Evolutionary conservation across 2,329 filamentous ascomycete species (phyloP), one percentile per base, ranked within the genome.

Genomic region (Hymenoscyphus fraxineus): DNA sequence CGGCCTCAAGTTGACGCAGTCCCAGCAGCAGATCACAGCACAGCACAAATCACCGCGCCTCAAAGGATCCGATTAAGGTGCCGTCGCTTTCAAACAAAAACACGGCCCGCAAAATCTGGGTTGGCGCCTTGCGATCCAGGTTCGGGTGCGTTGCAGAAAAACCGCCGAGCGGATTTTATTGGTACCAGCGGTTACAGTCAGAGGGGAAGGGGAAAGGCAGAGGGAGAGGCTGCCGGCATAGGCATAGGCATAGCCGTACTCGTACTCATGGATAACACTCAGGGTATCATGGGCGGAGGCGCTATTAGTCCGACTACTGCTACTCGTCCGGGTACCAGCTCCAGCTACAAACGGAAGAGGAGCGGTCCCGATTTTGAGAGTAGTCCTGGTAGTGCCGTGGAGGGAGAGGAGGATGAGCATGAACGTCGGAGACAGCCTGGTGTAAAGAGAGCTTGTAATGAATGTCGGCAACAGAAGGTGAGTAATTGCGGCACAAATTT

Each of bases 371-470:
- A 76, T 32, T 77, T 84, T 66, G 86, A 88, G 65, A 88, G 85
- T 74, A 88, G 85, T 68, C 85, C 86, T 3, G 85, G 82, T 32
- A 88, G 84, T 67, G 73, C 66, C 72, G 79, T 81, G 59, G 82
- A 81, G 64, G 83, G 83, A 64, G 81, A 86, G 64, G 85, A 87
- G 65, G 81, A 86, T 63, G 76, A 80, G 59, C 78, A 80, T 59
- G 81, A 84, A 61, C 77, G 80, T 58, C 86, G 86, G 76, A 82
- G 86, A 66, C 85, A 88, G 69, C 87, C 87, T 32, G 87, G 87
- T 62, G 87, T 89, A 59, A 92, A 94, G 80, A 83, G 91, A 72
- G 91, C 91, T 6, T 94, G 91, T 78, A 93, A 93, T 74, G 90
- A 94, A n/a, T 61, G 59, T 31, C 59, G 90, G 67, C 91, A 94